These are phyloP conservation scores for Abelmoschus esculentus DNA, from an alignment of 345 rosid species.

Conservation along the genomic window DNA sequence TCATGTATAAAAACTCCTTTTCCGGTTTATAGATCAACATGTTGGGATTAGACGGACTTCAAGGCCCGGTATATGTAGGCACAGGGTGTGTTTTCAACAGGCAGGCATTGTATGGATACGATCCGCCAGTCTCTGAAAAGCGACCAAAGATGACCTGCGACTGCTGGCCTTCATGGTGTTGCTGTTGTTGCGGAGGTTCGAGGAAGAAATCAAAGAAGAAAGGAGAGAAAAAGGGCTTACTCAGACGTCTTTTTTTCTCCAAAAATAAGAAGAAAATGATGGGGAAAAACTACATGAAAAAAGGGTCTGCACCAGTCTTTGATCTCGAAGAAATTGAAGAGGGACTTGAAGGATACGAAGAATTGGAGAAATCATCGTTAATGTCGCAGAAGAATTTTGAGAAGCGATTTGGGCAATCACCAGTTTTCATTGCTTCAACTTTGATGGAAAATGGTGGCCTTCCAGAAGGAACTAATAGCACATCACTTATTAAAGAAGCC, in stretches of 20 bases:
- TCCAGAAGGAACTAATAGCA: constrained; percentile 74
- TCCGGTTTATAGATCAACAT: not conserved
- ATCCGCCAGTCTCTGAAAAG: not conserved
- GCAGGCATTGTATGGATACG: constrained; percentile 82
- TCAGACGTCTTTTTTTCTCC: constrained; percentile 31
- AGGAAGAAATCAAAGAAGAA: constrained; percentile 72
- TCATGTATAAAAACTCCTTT: not conserved
- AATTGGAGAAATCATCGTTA: constrained; percentile 79
- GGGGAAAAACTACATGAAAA: constrained; percentile 58
- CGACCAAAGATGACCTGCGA: not conserved
- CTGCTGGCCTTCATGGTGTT: not conserved
- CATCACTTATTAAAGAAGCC: constrained; percentile 80
- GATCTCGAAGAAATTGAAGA: constrained; percentile 94
- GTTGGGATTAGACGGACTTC: constrained; percentile 59
- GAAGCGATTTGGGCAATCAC: constrained; percentile 91
- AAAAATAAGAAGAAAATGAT: constrained; percentile 59
- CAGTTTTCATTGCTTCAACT: constrained; percentile 84
- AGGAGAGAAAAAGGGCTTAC: constrained; percentile 45
- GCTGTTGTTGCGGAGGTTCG: constrained; percentile 45
- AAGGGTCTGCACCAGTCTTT: constrained; percentile 48
- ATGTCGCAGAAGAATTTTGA: constrained; percentile 96
- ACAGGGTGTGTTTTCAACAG: constrained; percentile 94
- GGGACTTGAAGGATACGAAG: constrained; percentile 92
- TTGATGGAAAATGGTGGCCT: constrained; percentile 92
- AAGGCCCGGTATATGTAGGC: constrained; percentile 96